Conservation (phyloP, 108 stramenopile species). For the Pseudonitzschia pungens region DNA sequence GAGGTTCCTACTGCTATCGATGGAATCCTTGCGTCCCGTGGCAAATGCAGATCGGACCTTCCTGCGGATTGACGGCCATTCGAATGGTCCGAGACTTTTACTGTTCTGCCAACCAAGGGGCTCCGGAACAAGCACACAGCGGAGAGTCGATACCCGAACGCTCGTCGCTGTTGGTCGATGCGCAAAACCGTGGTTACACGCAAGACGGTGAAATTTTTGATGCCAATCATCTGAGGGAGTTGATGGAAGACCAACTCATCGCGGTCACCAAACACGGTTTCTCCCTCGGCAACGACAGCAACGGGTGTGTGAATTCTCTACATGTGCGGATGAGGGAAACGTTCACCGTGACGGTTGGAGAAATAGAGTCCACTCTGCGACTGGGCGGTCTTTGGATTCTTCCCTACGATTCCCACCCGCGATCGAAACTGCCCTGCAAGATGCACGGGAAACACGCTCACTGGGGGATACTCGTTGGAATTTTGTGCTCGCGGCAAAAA, state of each 20-base stretch:
- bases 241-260: slow-evolving; percentile 16
- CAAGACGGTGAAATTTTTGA: slow-evolving; percentile 49
- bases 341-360: background rate
- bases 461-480: slow-evolving; percentile 42
- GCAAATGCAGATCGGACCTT: slow-evolving; percentile 44
- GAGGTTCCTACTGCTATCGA: background rate
- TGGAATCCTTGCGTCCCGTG: slow-evolving; percentile 30
- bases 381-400: slow-evolving; percentile 28
- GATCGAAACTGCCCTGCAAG: slow-evolving; percentile 24
- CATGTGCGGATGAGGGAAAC: slow-evolving; percentile 10
- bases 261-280: background rate
- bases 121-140: background rate
- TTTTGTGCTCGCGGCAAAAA: background rate
- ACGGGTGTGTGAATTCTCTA: background rate
- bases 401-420: slow-evolving; percentile 42
- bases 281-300: background rate
- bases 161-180: slow-evolving; percentile 32
- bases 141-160: background rate
- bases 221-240: slow-evolving; percentile 22
- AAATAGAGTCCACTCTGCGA: slow-evolving; percentile 5
- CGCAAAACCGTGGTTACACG: slow-evolving; percentile 32
- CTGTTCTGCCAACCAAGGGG: background rate
- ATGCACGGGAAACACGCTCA: slow-evolving; percentile 31
- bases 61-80: slow-evolving; percentile 43
- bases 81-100: slow-evolving; percentile 42